Base-by-base conservation (phyloP, 1,139 yeast species). In the Candida pseudoviswanathii region DNA sequence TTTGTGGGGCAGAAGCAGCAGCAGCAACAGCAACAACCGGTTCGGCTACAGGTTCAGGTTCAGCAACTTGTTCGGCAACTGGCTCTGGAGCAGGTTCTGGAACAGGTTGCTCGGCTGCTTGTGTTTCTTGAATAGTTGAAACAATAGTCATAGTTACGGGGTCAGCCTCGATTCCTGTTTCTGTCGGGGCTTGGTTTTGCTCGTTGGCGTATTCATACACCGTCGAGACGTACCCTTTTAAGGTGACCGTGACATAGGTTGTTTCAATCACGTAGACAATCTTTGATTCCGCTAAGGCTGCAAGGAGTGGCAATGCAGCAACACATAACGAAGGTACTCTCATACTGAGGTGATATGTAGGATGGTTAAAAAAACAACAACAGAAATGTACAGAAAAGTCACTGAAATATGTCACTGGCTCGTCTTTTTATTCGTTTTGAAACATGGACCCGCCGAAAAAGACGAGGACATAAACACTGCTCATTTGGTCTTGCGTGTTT, bases 1-100 rank as follows among this genome's bases (percentile, higher is more conserved):
- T 50, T 33, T 60, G 57, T 33, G 37, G 37, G 6, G 7, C 11
- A 8, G 34, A 16, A 10, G 16, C 16, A 32, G 16, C 16, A 29
- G 31, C 31, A 7, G 31, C 9, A 29, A 29, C 31, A 29, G 31
- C 7, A 16, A 16, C 16, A 16, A 16, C 10, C 9, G 36, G 36
- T 32, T 34, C 26, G 4, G 5, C 25, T 21, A 5, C 38, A 6
- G 25, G 38, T 7, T 7, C 26, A 4, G 25, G 25, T 34, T 21
- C 26, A 16, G 38, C 29, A 37, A 24, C 16, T 24, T 22, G 29
- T 37, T 16, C 16, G 16, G 16, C 16, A 16, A 16, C 16, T 16
- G 16, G 16, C 16, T 16, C 16, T 16, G 16, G 16, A 16, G 16
- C 16, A 16, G 16, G 16, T 16, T 16, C 16, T 16, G 16, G 16